phyloP scores from a whole-genome alignment of 2,329 filamentous ascomycete genomes.

The Elsinoe batatas region DNA sequence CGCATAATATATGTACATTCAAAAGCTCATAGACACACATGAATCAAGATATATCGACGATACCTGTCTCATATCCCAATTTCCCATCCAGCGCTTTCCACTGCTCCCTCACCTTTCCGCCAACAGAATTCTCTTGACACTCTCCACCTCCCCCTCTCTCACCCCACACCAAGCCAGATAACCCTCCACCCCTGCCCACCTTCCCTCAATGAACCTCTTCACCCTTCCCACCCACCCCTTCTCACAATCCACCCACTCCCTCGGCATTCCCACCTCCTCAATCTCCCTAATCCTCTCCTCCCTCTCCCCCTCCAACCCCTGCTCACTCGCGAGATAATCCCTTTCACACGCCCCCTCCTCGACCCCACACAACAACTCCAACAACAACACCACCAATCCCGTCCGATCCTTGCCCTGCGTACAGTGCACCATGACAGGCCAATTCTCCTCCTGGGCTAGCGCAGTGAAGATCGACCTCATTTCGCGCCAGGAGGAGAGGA shows the following conservation, averaged over 20 bases:
- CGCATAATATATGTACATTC: constrained; percentile 1
- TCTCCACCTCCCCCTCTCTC: constrained; percentile 24
- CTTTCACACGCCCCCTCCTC: constrained; percentile 51
- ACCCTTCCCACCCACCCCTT: constrained; percentile 53
- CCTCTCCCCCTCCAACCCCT: constrained; percentile 51
- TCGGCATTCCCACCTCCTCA: constrained; percentile 56
- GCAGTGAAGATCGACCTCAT: constrained; percentile 46
- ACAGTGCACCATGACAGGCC: constrained; percentile 68
- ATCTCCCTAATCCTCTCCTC: constrained; percentile 60
- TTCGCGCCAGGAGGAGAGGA: constrained; percentile 57
- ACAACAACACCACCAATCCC: constrained; percentile 59
- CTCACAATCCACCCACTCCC: constrained; percentile 62
- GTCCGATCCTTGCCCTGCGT: constrained; percentile 84
- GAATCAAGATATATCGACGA: background rate
- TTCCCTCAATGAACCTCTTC: constrained; percentile 45
- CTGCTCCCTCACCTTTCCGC: background rate
- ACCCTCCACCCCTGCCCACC: constrained; percentile 54
- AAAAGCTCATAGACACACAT: constrained; percentile 5
- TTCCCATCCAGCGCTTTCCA: too few relatives aligned
- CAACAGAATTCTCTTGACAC: constrained; percentile 10
- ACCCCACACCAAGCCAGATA: constrained; percentile 58
- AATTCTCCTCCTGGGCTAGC: constrained; percentile 38
- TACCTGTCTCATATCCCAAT: background rate
- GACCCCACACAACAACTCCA: constrained; percentile 54
- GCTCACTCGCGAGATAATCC: constrained; percentile 61